These are phyloP conservation scores for Platanthera zijinensis DNA, from an alignment of 106 monocot species.

Conservation along the genomic window DNA sequence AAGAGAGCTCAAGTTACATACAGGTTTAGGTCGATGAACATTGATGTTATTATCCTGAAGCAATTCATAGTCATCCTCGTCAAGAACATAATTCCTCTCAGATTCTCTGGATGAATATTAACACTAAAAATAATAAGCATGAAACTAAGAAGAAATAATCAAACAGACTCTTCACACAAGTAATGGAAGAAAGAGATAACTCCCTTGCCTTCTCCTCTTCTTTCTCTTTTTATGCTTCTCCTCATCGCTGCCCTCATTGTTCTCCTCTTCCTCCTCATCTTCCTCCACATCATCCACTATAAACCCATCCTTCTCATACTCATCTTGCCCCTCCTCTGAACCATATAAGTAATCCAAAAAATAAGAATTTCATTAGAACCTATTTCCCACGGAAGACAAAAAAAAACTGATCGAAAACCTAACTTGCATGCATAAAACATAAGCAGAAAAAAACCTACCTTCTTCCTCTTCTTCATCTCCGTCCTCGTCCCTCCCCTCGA, in stretches of 20 bases:
- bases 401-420: conserved; percentile 8
- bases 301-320: conserved; percentile 94
- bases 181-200: neutral
- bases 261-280: conserved; percentile 64
- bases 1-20: conserved; percentile 13
- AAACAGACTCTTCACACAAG: neutral
- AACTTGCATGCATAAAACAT: neutral
- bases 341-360: neutral
- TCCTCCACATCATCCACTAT: conserved; percentile 94
- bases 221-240: conserved; percentile 73
- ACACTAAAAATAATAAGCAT: neutral
- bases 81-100: conserved; percentile 71
- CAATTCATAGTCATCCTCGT: conserved; percentile 96
- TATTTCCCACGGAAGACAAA: neutral
- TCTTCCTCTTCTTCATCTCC: conserved; percentile 93
- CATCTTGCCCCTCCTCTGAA: conserved; percentile 84
- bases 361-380: neutral
- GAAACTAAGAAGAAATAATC: neutral
- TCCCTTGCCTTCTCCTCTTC: conserved; percentile 57
- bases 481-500: conserved; percentile 26
- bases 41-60: conserved; percentile 91
- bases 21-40: conserved; percentile 68
- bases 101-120: conserved; percentile 43
- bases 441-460: conserved; percentile 14
- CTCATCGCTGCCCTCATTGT: conserved; percentile 46